Conservation (phyloP, 495 filamentous ascomycete species). For the Bacidia rubella region DNA sequence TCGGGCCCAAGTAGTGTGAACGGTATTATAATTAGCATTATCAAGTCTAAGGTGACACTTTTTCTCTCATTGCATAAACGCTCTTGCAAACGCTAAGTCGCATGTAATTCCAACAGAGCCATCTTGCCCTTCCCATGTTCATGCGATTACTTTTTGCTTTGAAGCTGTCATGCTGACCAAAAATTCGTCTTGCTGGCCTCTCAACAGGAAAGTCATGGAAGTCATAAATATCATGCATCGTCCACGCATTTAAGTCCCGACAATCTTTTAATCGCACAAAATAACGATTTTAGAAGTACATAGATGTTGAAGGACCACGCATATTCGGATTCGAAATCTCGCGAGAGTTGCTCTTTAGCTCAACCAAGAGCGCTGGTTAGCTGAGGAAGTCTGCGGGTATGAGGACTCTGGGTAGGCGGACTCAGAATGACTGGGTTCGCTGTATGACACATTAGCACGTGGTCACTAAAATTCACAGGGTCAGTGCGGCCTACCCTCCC, state of each 20-base stretch:
- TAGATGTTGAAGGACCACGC: neutral
- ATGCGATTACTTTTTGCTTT: neutral
- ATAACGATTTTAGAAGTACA: neutral
- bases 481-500: slow-evolving; percentile 13
- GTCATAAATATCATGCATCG: neutral
- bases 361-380: slow-evolving; percentile 3
- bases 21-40: neutral
- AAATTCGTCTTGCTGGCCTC: neutral
- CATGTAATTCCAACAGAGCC: no score
- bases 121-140: no score
- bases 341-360: neutral
- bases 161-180: neutral
- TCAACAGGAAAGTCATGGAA: neutral
- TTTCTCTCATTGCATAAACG: neutral
- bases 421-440: slow-evolving; percentile 2
- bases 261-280: neutral
- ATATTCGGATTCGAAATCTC: no score
- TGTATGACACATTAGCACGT: slow-evolving; percentile 4
- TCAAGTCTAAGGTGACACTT: neutral
- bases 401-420: neutral
- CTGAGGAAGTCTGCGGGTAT: neutral
- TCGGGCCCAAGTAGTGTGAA: no score
- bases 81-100: neutral
- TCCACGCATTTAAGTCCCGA: neutral
- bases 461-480: slow-evolving; percentile 4